These are phyloP conservation scores for Bifiguratus adelaidae DNA, from an alignment of 192 early-diverging fungal genomes.

Conservation along the genomic window DNA sequence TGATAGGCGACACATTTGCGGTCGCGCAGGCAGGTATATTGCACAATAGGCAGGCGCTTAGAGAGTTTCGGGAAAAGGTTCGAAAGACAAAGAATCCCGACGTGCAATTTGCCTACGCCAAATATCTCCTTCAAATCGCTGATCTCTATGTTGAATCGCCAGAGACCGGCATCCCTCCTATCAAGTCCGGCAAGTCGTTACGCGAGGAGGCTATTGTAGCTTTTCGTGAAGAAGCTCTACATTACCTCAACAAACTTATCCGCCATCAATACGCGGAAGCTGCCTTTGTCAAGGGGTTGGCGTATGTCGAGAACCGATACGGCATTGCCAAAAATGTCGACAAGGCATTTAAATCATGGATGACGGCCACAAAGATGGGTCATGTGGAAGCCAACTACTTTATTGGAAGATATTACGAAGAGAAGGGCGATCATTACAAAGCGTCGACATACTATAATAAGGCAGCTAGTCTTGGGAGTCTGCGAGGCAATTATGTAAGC, in stretches of 20 bases:
- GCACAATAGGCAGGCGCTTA: conserved; percentile 20
- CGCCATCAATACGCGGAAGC: conserved; percentile 63
- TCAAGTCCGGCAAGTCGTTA: neutral
- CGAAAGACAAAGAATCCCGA: conserved; percentile 64
- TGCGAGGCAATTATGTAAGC: conserved; percentile 52
- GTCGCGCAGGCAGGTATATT: no score
- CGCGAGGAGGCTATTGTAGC: neutral
- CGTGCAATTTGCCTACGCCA: conserved; percentile 66
- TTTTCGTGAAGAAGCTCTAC: conserved; percentile 46
- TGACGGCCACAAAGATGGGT: conserved; percentile 52
- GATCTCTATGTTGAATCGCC: conserved; percentile 15
- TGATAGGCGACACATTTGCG: no score
- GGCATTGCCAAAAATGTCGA: conserved; percentile 37
- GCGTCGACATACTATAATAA: conserved; percentile 33
- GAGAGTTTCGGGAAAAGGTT: conserved; percentile 67
- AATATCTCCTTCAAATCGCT: conserved; percentile 63
- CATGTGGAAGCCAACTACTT: conserved; percentile 55
- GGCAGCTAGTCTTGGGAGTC: conserved; percentile 55
- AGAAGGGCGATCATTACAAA: conserved; percentile 44
- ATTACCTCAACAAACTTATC: conserved; percentile 64
- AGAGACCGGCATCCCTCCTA: neutral
- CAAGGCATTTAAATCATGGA: conserved; percentile 57
- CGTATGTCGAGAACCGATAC: conserved; percentile 57
- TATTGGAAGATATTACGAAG: conserved; percentile 50
- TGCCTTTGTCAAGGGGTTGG: conserved; percentile 60